Evolutionary conservation across 2,329 filamentous ascomycete species (phyloP).

Genomic region (Exserohilum rostratum): DNA sequence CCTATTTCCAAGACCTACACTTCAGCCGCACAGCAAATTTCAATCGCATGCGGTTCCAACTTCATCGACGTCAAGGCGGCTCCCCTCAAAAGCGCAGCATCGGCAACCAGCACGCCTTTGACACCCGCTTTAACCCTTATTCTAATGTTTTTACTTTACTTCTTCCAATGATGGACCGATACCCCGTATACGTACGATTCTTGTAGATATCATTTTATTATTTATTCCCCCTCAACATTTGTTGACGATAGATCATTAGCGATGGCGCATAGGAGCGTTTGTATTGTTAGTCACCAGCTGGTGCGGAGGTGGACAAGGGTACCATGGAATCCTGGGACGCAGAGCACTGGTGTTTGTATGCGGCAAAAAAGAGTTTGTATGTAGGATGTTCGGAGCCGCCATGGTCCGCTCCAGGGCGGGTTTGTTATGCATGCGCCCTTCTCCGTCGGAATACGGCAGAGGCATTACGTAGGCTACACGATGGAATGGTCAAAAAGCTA

Average conservation of each 20-base stretch:
- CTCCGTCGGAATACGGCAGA: background rate
- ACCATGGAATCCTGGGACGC: constrained; percentile 7
- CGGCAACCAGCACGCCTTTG: constrained; percentile 28
- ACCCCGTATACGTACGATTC: constrained; percentile 19
- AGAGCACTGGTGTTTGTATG: constrained; percentile 9
- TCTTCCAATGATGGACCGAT: constrained; percentile 36
- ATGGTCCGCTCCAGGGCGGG: background rate
- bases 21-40: constrained; percentile 73
- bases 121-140: constrained; percentile 41
- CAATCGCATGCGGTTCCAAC: constrained; percentile 64
- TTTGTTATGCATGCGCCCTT: background rate
- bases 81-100: constrained; percentile 41
- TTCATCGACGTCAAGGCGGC: constrained; percentile 61
- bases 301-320: constrained; percentile 14
- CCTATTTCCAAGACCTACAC: constrained; percentile 73
- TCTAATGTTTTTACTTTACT: constrained; percentile 43
- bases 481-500: constrained; percentile 8
- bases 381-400: constrained; percentile 1
- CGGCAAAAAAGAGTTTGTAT: background rate
- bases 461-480: constrained; percentile 5
- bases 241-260: constrained; percentile 41
- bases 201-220: constrained; percentile 27
- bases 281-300: constrained; percentile 4
- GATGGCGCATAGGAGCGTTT: constrained; percentile 39
- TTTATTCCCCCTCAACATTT: constrained; percentile 25